These are phyloP conservation scores for Suhomyces guaymorum DNA, from an alignment of 1,139 yeast genomes.

Conservation along the genomic window DNA sequence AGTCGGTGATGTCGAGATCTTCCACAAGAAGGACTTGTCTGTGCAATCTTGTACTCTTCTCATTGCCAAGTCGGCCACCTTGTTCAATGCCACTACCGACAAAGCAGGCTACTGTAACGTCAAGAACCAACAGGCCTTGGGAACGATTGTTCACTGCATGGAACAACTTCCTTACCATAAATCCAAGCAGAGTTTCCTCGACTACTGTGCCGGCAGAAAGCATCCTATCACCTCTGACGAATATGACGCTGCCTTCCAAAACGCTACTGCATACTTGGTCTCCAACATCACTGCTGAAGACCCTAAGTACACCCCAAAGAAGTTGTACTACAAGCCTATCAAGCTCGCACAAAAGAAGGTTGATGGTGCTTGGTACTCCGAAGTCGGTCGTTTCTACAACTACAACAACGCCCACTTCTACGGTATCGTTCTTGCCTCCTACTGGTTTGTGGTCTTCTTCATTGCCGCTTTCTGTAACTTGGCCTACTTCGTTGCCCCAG, in stretches of 20 bases:
- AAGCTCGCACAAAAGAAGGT: conserved; percentile 23
- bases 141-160: conserved; percentile 41
- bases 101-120: conserved; percentile 32
- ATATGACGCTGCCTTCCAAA: conserved; percentile 34
- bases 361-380: conserved; percentile 36
- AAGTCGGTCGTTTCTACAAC: conserved; percentile 40
- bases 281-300: conserved; percentile 29
- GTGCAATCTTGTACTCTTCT: conserved; percentile 30
- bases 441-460: conserved; percentile 45
- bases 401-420: conserved; percentile 49
- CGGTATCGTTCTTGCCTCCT: conserved; percentile 50
- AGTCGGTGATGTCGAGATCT: conserved; percentile 8
- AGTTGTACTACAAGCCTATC: conserved; percentile 35
- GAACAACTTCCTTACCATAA: conserved; percentile 24
- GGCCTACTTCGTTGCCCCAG: conserved; percentile 37
- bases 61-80: conserved; percentile 27
- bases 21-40: conserved; percentile 15
- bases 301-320: conserved; percentile 28
- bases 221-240: conserved; percentile 30
- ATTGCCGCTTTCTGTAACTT: conserved; percentile 46
- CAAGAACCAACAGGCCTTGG: conserved; percentile 40
- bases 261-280: conserved; percentile 38
- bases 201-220: conserved; percentile 19
- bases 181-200: conserved; percentile 30
- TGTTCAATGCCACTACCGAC: conserved; percentile 27